These are phyloP conservation scores for Phylloporus sp. DNA, from an alignment of 768 basidiomycete genomes.

Conservation along the genomic window DNA sequence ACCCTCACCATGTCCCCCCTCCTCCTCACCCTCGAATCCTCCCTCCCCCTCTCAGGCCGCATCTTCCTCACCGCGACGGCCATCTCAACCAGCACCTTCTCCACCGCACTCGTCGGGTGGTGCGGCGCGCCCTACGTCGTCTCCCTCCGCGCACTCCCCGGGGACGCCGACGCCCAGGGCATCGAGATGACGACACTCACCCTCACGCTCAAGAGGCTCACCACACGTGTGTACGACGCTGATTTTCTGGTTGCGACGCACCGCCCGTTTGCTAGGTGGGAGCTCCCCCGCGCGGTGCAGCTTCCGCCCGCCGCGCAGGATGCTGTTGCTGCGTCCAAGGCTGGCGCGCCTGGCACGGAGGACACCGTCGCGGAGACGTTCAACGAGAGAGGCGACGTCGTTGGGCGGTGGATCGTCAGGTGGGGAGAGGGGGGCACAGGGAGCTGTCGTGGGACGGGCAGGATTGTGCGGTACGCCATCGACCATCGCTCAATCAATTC, in stretches of 20 bases:
- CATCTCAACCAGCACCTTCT: constrained; percentile 65
- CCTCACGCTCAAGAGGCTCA: constrained; percentile 52
- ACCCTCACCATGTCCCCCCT: constrained; percentile 70
- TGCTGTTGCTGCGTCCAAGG: constrained; percentile 27
- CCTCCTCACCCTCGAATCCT: constrained; percentile 77
- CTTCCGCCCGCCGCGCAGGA: constrained; percentile 39
- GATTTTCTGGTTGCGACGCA: constrained; percentile 63
- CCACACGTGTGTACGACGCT: constrained; percentile 73
- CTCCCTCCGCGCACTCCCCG: constrained; percentile 46
- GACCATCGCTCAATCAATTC: neutral
- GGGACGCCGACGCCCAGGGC: constrained; percentile 44
- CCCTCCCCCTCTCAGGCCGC: constrained; percentile 66
- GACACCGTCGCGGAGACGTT: constrained; percentile 81
- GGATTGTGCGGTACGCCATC: constrained; percentile 56
- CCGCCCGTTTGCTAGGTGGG: constrained; percentile 79
- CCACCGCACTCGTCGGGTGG: constrained; percentile 70
- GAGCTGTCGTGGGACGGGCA: constrained; percentile 58
- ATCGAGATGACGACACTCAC: constrained; percentile 71
- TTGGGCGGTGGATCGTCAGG: constrained; percentile 76
- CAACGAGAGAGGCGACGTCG: constrained; percentile 51
- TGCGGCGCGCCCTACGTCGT: constrained; percentile 74
- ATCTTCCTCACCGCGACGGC: constrained; percentile 66
- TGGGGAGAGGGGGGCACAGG: constrained; percentile 70
- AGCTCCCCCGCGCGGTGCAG: constrained; percentile 55
- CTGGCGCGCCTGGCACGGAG: constrained; percentile 45